These are phyloP conservation scores for Lodderomyces elongisporus DNA, from an alignment of 1,139 yeast genomes.

Conservation along the genomic window DNA sequence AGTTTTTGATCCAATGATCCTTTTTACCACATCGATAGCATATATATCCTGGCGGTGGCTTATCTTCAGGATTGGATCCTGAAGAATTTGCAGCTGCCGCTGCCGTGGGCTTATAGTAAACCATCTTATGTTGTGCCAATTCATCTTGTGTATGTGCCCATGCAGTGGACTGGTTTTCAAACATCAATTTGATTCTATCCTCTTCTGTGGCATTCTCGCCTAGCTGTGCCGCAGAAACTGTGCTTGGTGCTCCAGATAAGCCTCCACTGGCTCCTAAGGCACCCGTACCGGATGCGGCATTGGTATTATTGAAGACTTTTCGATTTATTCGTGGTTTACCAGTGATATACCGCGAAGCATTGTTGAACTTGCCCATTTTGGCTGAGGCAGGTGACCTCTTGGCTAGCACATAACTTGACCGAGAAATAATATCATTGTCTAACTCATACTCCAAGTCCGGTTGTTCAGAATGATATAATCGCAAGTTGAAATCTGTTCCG, in stretches of 20 bases:
- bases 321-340: constrained; percentile 67
- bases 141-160: constrained; percentile 95
- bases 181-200: constrained; percentile 84
- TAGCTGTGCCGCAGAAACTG: too few relatives aligned
- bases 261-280: background rate
- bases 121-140: constrained; percentile 71
- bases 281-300: constrained; percentile 7
- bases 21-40: constrained; percentile 96
- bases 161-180: constrained; percentile 84
- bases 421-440: constrained; percentile 83
- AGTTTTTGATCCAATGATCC: constrained; percentile 94
- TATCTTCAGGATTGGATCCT: constrained; percentile 39
- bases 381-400: constrained; percentile 68
- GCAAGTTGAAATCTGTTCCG: constrained; percentile 79
- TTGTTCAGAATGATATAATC: constrained; percentile 56
- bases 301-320: constrained; percentile 17
- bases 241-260: background rate
- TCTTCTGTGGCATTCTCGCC: constrained; percentile 63
- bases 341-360: constrained; percentile 76
- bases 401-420: constrained; percentile 81
- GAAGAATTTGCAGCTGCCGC: constrained; percentile 14
- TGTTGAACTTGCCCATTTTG: constrained; percentile 56
- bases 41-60: constrained; percentile 93
- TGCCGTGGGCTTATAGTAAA: constrained; percentile 45
- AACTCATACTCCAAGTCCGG: constrained; percentile 81